phyloP scores from a whole-genome alignment of 2,329 filamentous ascomycete genomes.

The Aspergillus glaucus region DNA sequence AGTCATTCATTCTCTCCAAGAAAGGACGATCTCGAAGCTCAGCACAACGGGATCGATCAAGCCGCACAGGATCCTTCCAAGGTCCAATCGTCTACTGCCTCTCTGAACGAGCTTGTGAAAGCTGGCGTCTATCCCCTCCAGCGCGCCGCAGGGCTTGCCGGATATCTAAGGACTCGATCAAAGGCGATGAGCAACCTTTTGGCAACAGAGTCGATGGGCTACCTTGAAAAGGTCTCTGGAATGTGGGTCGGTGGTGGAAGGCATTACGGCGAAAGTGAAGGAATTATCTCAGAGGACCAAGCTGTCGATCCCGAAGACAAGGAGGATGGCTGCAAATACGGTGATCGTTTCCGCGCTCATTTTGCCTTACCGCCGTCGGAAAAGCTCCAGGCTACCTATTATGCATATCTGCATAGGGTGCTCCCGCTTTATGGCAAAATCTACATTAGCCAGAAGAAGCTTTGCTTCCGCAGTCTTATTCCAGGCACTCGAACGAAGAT shows the following conservation, averaged over 20 bases:
- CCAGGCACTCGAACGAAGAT: conserved; percentile 88
- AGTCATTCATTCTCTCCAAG: conserved; percentile 1
- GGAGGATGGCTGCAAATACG: conserved; percentile 48
- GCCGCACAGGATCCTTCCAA: conserved; percentile 14
- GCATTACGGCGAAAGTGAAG: conserved; percentile 74
- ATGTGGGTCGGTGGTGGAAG: conserved; percentile 92
- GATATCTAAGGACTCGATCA: conserved; percentile 71
- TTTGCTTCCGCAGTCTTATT: conserved; percentile 89
- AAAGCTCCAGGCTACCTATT: conserved; percentile 81
- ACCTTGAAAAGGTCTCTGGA: conserved; percentile 91
- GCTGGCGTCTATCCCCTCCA: conserved; percentile 72
- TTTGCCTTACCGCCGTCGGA: conserved; percentile 84
- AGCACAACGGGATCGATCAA: conserved; percentile 19
- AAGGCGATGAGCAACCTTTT: conserved; percentile 76
- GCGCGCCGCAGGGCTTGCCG: conserved; percentile 74
- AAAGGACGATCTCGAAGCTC: conserved; percentile 9
- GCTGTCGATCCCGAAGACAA: conserved; percentile 52
- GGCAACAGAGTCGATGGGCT: conserved; percentile 88
- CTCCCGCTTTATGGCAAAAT: conserved; percentile 93
- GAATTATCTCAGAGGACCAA: conserved; percentile 60
- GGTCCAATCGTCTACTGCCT: conserved; percentile 38
- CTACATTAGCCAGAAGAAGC: conserved; percentile 78
- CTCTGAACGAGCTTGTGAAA: conserved; percentile 53
- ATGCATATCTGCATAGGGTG: conserved; percentile 83
- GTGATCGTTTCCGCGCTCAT: conserved; percentile 72